Percentiles rank a stretch among this genome's conserved stretches.
Conservation (phyloP, 495 filamentous ascomycete genomes). For the Baudoinia panamericana region DNA sequence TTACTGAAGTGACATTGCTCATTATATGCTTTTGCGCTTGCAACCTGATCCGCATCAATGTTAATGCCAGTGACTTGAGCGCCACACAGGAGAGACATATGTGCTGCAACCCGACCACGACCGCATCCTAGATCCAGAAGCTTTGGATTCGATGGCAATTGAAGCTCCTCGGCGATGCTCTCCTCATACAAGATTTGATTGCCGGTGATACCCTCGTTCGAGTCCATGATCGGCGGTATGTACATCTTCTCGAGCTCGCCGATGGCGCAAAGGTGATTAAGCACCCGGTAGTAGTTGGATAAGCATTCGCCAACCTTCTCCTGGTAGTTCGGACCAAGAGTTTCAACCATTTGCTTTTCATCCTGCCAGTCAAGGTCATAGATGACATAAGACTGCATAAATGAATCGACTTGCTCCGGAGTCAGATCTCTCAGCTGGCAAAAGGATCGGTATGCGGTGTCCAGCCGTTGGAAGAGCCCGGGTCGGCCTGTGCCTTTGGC, state of each 20-base stretch:
- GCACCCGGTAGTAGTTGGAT: slow-evolving; percentile 47
- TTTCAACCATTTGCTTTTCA: slow-evolving; percentile 43
- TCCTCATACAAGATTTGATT: slow-evolving; percentile 48
- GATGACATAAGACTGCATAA: slow-evolving; percentile 54
- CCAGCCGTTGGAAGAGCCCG: slow-evolving; percentile 1
- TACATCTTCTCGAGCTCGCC: slow-evolving; percentile 60
- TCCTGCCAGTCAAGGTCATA: slow-evolving; percentile 54
- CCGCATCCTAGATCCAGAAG: slow-evolving; percentile 50
- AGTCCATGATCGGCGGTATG: slow-evolving; percentile 50
- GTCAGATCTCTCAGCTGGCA: slow-evolving; percentile 38
- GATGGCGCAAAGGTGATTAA: slow-evolving; percentile 54
- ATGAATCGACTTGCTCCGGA: slow-evolving; percentile 47
- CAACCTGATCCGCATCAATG: slow-evolving; percentile 50
- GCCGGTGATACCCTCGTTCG: slow-evolving; percentile 35
- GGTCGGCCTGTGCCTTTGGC: slow-evolving; percentile 1
- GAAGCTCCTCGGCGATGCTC: slow-evolving; percentile 41
- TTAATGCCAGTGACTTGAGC: slow-evolving; percentile 47
- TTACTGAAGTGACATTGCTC: slow-evolving; percentile 37
- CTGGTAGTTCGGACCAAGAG: slow-evolving; percentile 46
- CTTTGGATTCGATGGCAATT: slow-evolving; percentile 37
- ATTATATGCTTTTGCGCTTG: slow-evolving; percentile 42
- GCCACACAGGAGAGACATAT: slow-evolving; percentile 44
- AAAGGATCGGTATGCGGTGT: slow-evolving; percentile 11
- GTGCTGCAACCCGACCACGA: slow-evolving; percentile 47
- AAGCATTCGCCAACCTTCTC: slow-evolving; percentile 47